Percentiles rank a stretch among this genome's conserved stretches.
Evolutionary conservation across 2,329 filamentous ascomycete species (phyloP).

Genomic region (Didymella segeticola): DNA sequence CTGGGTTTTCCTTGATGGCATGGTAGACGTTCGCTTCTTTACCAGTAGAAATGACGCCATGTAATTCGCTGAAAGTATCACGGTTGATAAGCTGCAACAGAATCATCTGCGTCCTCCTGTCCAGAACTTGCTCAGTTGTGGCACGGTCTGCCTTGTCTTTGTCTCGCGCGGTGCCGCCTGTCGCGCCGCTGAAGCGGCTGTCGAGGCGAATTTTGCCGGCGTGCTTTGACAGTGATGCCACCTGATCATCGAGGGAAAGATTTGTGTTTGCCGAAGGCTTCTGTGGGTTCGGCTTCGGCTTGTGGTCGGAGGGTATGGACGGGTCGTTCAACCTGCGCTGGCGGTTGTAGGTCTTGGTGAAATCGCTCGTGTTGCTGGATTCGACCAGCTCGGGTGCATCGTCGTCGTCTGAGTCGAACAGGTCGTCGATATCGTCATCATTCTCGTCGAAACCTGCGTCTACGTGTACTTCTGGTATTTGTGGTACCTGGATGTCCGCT

Average conservation of each 20-base stretch:
- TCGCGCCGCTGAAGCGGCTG: conserved; percentile 59
- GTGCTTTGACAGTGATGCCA: conserved; percentile 82
- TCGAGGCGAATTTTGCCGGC: conserved; percentile 85
- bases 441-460: conserved; percentile 46
- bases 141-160: conserved; percentile 93
- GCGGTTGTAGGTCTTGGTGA: conserved; percentile 88
- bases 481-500: conserved; percentile 6
- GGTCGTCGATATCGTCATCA: conserved; percentile 69
- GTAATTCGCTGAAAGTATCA: conserved; percentile 85
- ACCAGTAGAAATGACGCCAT: conserved; percentile 93
- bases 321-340: conserved; percentile 72
- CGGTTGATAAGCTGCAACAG: conserved; percentile 95
- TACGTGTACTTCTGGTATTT: conserved; percentile 10
- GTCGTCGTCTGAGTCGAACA: conserved; percentile 65
- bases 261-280: conserved; percentile 77
- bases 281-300: conserved; percentile 74
- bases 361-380: conserved; percentile 67
- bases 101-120: conserved; percentile 94
- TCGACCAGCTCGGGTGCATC: conserved; percentile 63
- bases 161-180: conserved; percentile 56
- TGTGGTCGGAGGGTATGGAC: conserved; percentile 57
- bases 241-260: conserved; percentile 84
- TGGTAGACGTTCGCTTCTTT: conserved; percentile 99
- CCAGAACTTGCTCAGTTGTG: conserved; percentile 92
- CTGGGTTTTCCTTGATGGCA: conserved; percentile 69